Base-by-base conservation (phyloP, 2,329 filamentous ascomycete genomes). In the Talaromyces sp. region DNA sequence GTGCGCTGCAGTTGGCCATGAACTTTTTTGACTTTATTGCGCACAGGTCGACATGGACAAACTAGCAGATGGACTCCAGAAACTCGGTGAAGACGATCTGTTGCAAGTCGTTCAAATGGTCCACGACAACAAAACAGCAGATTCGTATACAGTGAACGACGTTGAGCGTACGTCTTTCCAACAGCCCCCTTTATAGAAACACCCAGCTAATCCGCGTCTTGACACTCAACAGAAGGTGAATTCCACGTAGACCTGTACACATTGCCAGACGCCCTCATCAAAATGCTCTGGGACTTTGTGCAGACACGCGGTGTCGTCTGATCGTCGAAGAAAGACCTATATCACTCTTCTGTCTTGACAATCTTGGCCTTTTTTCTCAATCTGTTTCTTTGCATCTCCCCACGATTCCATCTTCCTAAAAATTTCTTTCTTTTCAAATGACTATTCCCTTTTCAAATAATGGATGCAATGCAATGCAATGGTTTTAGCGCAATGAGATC, bases 191-290 rank as follows among this genome's bases (percentile, higher is more conserved):
- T n/a, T n/a, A 24, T 22, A 35, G 16, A 19, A 35, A 1, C 9
- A 10, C 24, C 22, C 27, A 43, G 7, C 47, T 60, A n/a, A 54
- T 13, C 2, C 14, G 13, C 31, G 6, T 41, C 7, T 37, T 27
- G n/a, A 33, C 39, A 16, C 27, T 19, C 13, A 73, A 59, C 73
- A 91, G 93, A 93, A 74, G 95, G 95, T 74, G 95, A 99, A 81
- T 99, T 99, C 82, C 95, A 97, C 67, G 94, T 99, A 71, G 95
- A 99, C 75, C 85, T 99, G 65, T 98, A 97, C 81, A 98, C 95
- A n/a, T 87, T 99, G 69, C 93, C 95, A 0, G 95, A 98, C 70
- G 81, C 82, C 33, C 84, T 98, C 43, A 90, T 95, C 75, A 96
- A 95, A 79, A 93, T 92, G 87, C 88, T 99, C 66, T 98, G 94